Conservation (phyloP, 208 protist species). For the Crithidia acanthocephali region DNA sequence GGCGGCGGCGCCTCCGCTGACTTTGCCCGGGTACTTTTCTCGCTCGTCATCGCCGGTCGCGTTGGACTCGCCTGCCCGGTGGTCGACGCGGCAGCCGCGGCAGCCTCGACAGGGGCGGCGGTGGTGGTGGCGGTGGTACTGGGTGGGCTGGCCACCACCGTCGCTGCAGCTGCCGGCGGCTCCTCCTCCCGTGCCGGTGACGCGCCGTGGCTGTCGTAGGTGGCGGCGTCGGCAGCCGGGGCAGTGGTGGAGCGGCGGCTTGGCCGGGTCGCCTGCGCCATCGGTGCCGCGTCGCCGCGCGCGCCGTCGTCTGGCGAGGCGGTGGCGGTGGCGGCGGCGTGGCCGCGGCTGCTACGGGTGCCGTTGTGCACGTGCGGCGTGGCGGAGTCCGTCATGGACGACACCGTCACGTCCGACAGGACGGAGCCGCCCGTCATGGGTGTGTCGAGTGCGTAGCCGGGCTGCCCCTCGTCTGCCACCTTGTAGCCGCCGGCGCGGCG, state of each 20-base stretch:
- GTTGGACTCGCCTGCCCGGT: too few relatives aligned
- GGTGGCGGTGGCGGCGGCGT: neutral
- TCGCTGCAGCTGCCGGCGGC: neutral
- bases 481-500: constrained; percentile 14
- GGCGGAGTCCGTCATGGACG: constrained; percentile 32
- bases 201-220: constrained; percentile 10
- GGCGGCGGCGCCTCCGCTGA: neutral
- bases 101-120: neutral
- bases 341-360: neutral
- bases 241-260: too few relatives aligned
- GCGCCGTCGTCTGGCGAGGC: neutral
- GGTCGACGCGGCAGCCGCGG: neutral
- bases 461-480: neutral
- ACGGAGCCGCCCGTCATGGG: constrained; percentile 16
- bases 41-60: too few relatives aligned
- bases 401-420: constrained; percentile 33
- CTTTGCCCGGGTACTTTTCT: neutral
- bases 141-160: neutral
- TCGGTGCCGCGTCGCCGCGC: neutral
- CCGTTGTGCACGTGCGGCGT: constrained; percentile 7
- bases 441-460: neutral
- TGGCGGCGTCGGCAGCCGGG: neutral
- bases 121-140: neutral
- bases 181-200: neutral
- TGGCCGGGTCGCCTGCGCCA: neutral